phyloP scores from a whole-genome alignment of 2,329 filamentous ascomycete species.

The Fusarium heterosporum region DNA sequence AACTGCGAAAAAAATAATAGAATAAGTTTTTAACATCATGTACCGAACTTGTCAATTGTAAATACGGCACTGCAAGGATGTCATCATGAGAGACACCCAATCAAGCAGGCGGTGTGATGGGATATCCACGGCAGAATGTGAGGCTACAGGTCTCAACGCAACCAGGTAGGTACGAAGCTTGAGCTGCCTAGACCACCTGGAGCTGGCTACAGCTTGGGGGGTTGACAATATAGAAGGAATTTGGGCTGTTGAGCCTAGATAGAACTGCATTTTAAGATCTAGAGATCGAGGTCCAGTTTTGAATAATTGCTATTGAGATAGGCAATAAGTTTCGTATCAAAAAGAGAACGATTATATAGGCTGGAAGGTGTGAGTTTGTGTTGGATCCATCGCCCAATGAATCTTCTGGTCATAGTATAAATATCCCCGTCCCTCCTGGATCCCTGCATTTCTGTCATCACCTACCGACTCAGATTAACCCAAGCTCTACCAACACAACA shows the following conservation, averaged over 20 bases:
- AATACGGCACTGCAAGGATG: not conserved
- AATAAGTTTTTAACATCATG: not conserved
- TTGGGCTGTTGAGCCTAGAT: not conserved
- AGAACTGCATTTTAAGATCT: not conserved
- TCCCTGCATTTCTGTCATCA: not conserved
- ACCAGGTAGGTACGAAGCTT: constrained; percentile 51
- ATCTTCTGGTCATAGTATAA: not conserved
- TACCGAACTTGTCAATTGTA: not conserved
- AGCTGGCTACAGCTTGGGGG: too few species aligned
- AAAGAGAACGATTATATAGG: too few species aligned
- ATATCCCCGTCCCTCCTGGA: not conserved
- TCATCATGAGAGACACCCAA: constrained; percentile 34
- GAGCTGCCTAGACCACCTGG: constrained; percentile 49
- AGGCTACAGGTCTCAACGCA: constrained; percentile 27
- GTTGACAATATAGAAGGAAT: not conserved
- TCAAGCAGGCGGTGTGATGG: constrained; percentile 45
- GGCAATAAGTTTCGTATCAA: too few species aligned
- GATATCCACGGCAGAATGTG: constrained; percentile 36
- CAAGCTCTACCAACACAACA: constrained; percentile 35
- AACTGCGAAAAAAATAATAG: not conserved
- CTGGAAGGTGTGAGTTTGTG: too few species aligned
- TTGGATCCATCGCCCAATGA: too few species aligned
- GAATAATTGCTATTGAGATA: too few species aligned
- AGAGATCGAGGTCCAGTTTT: too few species aligned
- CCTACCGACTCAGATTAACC: constrained; percentile 39